Evolutionary conservation across 768 basidiomycete species (phyloP).

Genomic region (Auricularia auricula-judae): DNA sequence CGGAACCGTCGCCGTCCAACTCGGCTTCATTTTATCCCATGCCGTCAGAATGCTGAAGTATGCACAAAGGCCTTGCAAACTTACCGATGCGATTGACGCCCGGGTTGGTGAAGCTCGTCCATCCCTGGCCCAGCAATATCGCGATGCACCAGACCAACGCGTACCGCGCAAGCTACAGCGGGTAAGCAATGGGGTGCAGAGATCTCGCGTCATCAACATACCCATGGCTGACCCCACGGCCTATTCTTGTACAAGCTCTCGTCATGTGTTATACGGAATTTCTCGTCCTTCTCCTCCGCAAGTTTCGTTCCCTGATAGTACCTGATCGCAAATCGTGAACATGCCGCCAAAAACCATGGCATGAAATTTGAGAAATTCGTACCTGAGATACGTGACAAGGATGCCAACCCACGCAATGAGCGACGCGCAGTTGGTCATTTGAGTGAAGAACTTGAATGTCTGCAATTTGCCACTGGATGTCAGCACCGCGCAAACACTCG

Average conservation of each 20-base stretch:
- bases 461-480: not conserved
- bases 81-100: not conserved
- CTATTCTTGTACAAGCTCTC: not conserved
- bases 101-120: not conserved
- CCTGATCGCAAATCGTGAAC: not conserved
- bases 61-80: not conserved
- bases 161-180: not conserved
- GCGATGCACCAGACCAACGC: not conserved
- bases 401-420: slow-evolving; percentile 1
- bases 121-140: not conserved
- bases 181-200: not conserved
- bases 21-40: not conserved
- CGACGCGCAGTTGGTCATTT: not conserved
- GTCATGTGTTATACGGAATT: not conserved
- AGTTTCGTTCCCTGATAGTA: not conserved
- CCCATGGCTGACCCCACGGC: not conserved
- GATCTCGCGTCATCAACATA: not conserved
- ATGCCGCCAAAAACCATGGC: no score
- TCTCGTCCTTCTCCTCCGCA: not conserved
- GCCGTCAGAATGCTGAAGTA: not conserved
- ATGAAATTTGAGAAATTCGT: no score
- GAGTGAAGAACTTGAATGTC: not conserved
- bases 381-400: slow-evolving; percentile 1
- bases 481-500: not conserved
- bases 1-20: not conserved